These are phyloP conservation scores for Globisporangium rhizosaccharum DNA, from an alignment of 352 stramenopile genomes.

Conservation along the genomic window DNA sequence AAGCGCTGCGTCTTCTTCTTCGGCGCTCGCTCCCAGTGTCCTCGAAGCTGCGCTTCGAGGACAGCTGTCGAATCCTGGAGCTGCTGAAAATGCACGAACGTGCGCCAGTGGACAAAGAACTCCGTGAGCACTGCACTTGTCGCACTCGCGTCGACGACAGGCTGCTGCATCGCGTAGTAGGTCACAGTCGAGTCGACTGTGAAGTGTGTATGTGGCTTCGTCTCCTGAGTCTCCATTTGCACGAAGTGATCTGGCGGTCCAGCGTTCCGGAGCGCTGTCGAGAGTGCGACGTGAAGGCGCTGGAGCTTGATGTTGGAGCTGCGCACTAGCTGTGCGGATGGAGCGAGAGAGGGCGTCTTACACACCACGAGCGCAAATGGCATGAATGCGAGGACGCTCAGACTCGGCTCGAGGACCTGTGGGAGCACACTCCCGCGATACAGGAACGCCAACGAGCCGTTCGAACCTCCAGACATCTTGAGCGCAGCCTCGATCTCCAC, in stretches of 20 bases:
- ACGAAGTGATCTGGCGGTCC: slow-evolving; percentile 21
- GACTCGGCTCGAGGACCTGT: slow-evolving; percentile 13
- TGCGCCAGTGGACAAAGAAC: slow-evolving; percentile 43
- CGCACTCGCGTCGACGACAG: neutral
- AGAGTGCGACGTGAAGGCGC: slow-evolving; percentile 17
- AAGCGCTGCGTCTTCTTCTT: neutral
- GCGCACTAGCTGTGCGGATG: neutral
- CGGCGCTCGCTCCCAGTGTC: neutral
- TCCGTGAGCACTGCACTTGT: slow-evolving; percentile 17
- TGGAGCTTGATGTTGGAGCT: slow-evolving; percentile 9
- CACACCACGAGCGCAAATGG: slow-evolving; percentile 21
- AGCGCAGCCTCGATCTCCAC: slow-evolving; percentile 1
- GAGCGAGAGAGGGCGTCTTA: neutral
- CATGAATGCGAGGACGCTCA: slow-evolving; percentile 19
- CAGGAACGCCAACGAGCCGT: slow-evolving; percentile 18
- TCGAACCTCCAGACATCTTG: neutral
- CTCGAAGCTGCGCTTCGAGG: slow-evolving; percentile 14
- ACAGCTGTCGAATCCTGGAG: slow-evolving; percentile 36
- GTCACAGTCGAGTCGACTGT: neutral
- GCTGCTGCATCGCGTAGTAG: slow-evolving; percentile 12
- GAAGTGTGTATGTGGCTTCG: neutral
- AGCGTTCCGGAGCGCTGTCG: slow-evolving; percentile 22
- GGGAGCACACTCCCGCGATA: slow-evolving; percentile 24
- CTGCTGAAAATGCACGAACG: slow-evolving; percentile 47
- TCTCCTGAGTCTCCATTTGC: neutral